Evolutionary conservation across 2,329 filamentous ascomycete species (phyloP).

Genomic region (Cladobotryum protrusum): DNA sequence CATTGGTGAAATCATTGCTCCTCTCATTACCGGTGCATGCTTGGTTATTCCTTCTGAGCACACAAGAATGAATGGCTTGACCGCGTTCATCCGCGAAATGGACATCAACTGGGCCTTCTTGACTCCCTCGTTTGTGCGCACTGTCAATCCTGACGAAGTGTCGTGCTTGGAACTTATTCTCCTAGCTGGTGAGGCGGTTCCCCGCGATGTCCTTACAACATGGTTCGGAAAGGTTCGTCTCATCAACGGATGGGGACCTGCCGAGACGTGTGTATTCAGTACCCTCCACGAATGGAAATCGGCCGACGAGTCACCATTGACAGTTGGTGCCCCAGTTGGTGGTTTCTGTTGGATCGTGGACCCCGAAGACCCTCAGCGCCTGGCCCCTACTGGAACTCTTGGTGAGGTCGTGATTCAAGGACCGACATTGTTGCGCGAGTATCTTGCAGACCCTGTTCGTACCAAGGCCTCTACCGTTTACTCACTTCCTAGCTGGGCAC

Average conservation of each 20-base stretch:
- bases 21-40: conserved; percentile 2
- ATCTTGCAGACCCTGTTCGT: neutral
- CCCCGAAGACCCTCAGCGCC: neutral
- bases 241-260: conserved; percentile 6
- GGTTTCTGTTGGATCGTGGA: conserved; percentile 10
- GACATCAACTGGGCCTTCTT: neutral
- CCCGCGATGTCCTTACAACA: conserved; percentile 3
- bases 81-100: neutral
- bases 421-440: neutral
- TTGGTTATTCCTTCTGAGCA: conserved; percentile 14
- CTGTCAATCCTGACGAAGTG: neutral
- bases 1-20: conserved; percentile 8
- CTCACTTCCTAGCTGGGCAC: conserved; percentile 1
- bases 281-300: neutral
- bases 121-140: neutral
- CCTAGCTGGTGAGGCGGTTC: conserved; percentile 2
- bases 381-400: conserved; percentile 1
- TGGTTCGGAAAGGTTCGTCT: conserved; percentile 7
- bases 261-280: neutral
- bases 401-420: conserved; percentile 8
- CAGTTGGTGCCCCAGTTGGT: neutral
- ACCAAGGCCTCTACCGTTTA: neutral
- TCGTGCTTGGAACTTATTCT: neutral
- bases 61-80: conserved; percentile 2
- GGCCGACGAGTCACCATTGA: neutral